These are phyloP conservation scores for Apiospora malaysiana DNA, from an alignment of 2,329 filamentous ascomycete genomes.

Conservation along the genomic window DNA sequence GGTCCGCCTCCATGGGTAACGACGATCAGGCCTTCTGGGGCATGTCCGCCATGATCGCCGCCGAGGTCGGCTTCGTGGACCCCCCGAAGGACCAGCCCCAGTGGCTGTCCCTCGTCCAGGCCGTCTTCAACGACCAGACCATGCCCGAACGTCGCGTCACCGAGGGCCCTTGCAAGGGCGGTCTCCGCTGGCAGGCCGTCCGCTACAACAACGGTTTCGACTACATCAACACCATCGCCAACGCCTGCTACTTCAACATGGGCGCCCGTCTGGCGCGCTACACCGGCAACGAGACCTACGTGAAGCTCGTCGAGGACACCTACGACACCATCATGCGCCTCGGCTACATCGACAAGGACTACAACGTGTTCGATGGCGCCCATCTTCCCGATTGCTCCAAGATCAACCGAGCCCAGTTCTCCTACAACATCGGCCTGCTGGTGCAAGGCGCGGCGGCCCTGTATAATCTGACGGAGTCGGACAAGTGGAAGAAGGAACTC, in stretches of 20 bases:
- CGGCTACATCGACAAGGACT: constrained; percentile 65
- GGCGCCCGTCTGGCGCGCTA: constrained; percentile 74
- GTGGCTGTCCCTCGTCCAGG: constrained; percentile 71
- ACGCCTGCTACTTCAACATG: constrained; percentile 68
- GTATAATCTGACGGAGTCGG: constrained; percentile 66
- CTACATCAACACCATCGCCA: constrained; percentile 74
- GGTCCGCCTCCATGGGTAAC: constrained; percentile 66
- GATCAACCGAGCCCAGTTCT: constrained; percentile 68
- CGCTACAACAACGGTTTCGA: constrained; percentile 76
- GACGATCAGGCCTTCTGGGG: constrained; percentile 77
- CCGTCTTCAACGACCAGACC: constrained; percentile 70
- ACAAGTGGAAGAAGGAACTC: constrained; percentile 61
- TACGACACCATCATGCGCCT: constrained; percentile 66
- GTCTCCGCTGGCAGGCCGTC: constrained; percentile 80
- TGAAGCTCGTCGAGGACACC: constrained; percentile 63
- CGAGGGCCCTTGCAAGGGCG: constrained; percentile 66
- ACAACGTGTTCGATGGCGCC: constrained; percentile 69
- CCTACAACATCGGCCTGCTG: constrained; percentile 69
- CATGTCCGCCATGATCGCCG: constrained; percentile 70
- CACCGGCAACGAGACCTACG: constrained; percentile 70
- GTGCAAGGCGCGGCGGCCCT: constrained; percentile 70
- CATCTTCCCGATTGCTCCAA: constrained; percentile 65
- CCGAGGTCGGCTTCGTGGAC: constrained; percentile 68
- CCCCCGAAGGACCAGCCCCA: constrained; percentile 58
- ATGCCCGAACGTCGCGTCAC: constrained; percentile 64